phyloP scores from a whole-genome alignment of 192 early-diverging fungal genomes.

The Linderina pennispora region DNA sequence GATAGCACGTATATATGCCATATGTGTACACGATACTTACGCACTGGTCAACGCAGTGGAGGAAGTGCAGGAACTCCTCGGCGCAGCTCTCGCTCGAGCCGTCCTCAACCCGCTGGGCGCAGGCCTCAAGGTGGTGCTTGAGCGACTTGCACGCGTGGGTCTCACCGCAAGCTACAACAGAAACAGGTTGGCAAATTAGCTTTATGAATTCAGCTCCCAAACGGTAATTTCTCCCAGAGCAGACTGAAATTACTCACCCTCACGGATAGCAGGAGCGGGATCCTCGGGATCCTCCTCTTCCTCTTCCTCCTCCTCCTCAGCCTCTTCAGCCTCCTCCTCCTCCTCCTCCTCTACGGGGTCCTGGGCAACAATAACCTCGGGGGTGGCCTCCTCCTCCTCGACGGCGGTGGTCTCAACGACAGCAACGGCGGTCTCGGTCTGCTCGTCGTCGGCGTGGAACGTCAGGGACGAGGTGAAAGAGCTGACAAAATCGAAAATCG shows the following conservation, averaged over 20 bases:
- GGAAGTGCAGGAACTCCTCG: slow-evolving; percentile 76
- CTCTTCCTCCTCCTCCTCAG: slow-evolving; percentile 47
- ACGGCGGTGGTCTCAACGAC: slow-evolving; percentile 1
- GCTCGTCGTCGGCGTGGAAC: slow-evolving; percentile 61
- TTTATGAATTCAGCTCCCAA: not conserved
- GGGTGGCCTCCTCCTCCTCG: slow-evolving; percentile 15
- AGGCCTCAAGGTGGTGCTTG: slow-evolving; percentile 73
- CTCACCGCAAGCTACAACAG: slow-evolving; percentile 53
- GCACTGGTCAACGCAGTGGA: slow-evolving; percentile 76
- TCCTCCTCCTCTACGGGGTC: slow-evolving; percentile 43
- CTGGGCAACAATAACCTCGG: slow-evolving; percentile 12
- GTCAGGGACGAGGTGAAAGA: slow-evolving; percentile 53
- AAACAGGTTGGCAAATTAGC: not conserved
- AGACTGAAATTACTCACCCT: slow-evolving; percentile 39
- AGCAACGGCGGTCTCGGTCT: slow-evolving; percentile 16
- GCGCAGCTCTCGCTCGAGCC: slow-evolving; percentile 69
- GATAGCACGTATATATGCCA: not conserved
- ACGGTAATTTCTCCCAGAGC: not conserved
- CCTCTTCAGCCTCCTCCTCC: slow-evolving; percentile 38
- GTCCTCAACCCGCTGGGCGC: slow-evolving; percentile 66
- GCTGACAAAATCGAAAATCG: slow-evolving; percentile 43
- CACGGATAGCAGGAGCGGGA: slow-evolving; percentile 52
- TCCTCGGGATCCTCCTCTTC: slow-evolving; percentile 11
- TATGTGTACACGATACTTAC: too few relatives aligned
- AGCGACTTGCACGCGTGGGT: slow-evolving; percentile 57